Evolutionary conservation across 176 grass and related monocot genomes (phyloP), one percentile per base, ranked within the genome.

Genomic region (Aegilops speltoides): DNA sequence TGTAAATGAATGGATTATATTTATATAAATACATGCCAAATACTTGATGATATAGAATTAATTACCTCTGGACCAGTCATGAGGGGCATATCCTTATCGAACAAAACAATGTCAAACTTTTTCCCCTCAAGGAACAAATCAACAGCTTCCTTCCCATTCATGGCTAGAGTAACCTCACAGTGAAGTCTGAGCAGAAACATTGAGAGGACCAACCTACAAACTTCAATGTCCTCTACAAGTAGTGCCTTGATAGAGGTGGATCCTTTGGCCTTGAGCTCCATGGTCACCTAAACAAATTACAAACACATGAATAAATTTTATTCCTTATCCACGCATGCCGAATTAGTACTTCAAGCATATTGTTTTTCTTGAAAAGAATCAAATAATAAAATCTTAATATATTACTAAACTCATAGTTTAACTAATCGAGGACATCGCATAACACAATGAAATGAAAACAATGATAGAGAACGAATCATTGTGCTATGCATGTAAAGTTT

Each of bases 121-220:
- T 82, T 68, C 8, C 86, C 79, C 75, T 57, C 17, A 8, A 87
- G 43, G 45, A 77, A 87, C 16, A 81, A 68, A 31, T 81, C 57
- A 24, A 87, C 38, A 37, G 85, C 85, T 75, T 87, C 78, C 64
- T 87, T 82, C 5, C 86, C 79, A 59, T 87, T 87, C 10, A 40
- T 10, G n/a, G 63, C 86, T 12, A 31, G 31, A 23, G 60, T 82
- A 12, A 7, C 74, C 16, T 82, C 45, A 0, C 16, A 75, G 1
- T 87, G 26, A 26, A 74, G n/a, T 10, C 62, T 64, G 7, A 17
- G 26, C 8, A 87, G n/a, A 52, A 80, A 37, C 2, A 16, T 7
- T 59, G 16, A 15, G 11, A 87, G 69, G 65, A 87, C 15, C 2
- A 82, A 9, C 9, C 22, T 20, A 28, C 66, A 45, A 75, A 82